Evolutionary conservation across 1,284 basidiomycete genomes (phyloP), one percentile per base, ranked within the genome.

Genomic region (Rhodotorula sp.): DNA sequence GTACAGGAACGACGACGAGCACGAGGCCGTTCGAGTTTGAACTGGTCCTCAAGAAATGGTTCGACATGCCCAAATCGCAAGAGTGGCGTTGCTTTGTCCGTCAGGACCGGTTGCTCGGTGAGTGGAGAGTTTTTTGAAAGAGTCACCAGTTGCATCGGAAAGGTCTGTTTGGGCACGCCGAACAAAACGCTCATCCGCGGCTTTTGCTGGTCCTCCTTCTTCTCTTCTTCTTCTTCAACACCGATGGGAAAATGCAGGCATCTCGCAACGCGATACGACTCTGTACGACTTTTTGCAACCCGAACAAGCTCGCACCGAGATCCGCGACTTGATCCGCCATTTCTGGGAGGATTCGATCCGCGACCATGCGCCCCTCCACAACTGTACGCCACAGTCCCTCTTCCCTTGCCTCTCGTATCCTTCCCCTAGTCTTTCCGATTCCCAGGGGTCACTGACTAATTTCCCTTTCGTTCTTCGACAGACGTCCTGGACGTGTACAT

Each of bases 41-140:
- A 79, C 86, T 99, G n/a, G 89, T 97, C 2, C 84, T 98, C 69
- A 88, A 93, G 73, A 93, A 95, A 80, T 97, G 92, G 90, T 92
- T 93, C 77, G 84, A 90, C 23, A 84, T 99, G 64, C 90, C 94
- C 73, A 86, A 86, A 28, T 89, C 91, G 71, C 85, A 92, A 63
- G 93, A 97, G 80, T 82, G 95, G 63, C 85, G 93, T 31, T 94
- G 93, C 82, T 95, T 97, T 78, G 91, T 97, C 7, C 84, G 90
- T 50, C 82, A 87, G 21, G 85, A 88, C 65, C 80, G 77, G 2
- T 83, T 95, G 18, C 79, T 93, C 52, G 93, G 93, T 92, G 68
- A 64, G 86, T 15, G 10, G 38, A 43, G 38, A 43, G 12, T 43
- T 43, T 38, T 38, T 14, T 43, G 38, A 10, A 43, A 10, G 2